These are phyloP conservation scores for Suaeda aralocaspica DNA, from an alignment of 148 eudicot genomes.

Conservation along the genomic window DNA sequence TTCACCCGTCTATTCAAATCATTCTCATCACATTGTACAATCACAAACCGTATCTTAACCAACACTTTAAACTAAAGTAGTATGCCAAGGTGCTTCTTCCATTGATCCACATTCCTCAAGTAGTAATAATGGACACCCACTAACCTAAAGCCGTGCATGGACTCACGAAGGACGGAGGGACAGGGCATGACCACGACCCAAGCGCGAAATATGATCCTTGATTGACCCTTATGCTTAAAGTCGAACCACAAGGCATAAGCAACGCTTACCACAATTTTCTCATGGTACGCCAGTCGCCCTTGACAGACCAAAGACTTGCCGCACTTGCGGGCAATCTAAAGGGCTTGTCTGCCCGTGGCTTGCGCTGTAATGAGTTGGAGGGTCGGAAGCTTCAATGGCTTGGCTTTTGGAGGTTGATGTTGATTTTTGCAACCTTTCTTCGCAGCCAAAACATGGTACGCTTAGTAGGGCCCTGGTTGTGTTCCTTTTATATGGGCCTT, in stretches of 20 bases:
- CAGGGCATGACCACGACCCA: slow-evolving; percentile 55
- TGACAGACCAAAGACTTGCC: slow-evolving; percentile 69
- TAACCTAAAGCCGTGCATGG: slow-evolving; percentile 6
- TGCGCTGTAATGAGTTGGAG: slow-evolving; percentile 84
- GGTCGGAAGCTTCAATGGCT: slow-evolving; percentile 73
- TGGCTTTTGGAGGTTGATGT: slow-evolving; percentile 56
- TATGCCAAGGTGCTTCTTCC: too few species aligned
- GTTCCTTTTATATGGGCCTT: slow-evolving; percentile 65
- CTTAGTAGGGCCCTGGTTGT: slow-evolving; percentile 55
- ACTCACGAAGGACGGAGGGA: slow-evolving; percentile 33
- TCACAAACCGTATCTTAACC: too few species aligned
- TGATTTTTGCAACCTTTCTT: slow-evolving; percentile 80
- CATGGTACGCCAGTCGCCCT: slow-evolving; percentile 93
- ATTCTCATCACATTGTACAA: too few species aligned
- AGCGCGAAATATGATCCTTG: slow-evolving; percentile 70
- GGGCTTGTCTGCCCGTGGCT: slow-evolving; percentile 59
- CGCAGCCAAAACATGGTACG: slow-evolving; percentile 72
- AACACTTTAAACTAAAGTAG: too few species aligned
- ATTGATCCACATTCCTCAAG: too few species aligned
- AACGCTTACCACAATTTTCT: slow-evolving; percentile 90
- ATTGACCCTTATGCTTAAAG: slow-evolving; percentile 86
- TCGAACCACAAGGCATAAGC: slow-evolving; percentile 85
- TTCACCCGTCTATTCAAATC: too few species aligned
- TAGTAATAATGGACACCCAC: too few species aligned
- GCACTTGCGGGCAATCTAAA: slow-evolving; percentile 60